These are phyloP conservation scores for Ophiostoma sp. DNA, from an alignment of 2,329 filamentous ascomycete species.

Conservation along the genomic window DNA sequence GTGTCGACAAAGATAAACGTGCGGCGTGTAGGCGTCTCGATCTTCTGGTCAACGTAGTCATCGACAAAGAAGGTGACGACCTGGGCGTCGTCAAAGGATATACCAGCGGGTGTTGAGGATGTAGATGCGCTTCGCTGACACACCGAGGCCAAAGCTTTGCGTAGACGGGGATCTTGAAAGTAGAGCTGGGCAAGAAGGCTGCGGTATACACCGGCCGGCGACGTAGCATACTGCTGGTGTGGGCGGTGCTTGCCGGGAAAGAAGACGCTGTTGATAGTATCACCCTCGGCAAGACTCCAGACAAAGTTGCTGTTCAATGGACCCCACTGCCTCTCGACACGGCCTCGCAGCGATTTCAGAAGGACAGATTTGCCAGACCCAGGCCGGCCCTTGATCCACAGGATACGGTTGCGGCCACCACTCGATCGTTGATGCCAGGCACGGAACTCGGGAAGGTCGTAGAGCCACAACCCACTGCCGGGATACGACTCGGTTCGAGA, in stretches of 20 bases:
- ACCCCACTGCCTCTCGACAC: conserved; percentile 35
- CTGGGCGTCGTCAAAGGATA: conserved; percentile 34
- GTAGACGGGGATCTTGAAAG: conserved; percentile 34
- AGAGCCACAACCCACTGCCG: conserved; percentile 38
- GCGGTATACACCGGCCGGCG: conserved; percentile 35
- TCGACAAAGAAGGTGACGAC: conserved; percentile 38
- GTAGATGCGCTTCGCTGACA: conserved; percentile 1
- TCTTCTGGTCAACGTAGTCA: conserved; percentile 35
- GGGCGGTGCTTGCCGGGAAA: conserved; percentile 24
- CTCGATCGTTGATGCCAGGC: conserved; percentile 37
- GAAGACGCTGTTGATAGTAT: conserved; percentile 31
- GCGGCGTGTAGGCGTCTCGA: conserved; percentile 34
- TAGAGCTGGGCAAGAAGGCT: conserved; percentile 37
- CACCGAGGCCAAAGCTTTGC: conserved; percentile 31
- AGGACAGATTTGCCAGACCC: conserved; percentile 39
- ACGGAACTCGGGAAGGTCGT: conserved; percentile 37
- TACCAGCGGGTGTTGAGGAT: neutral
- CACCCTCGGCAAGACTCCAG: conserved; percentile 33
- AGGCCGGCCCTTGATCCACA: conserved; percentile 38
- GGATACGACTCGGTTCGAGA: conserved; percentile 33
- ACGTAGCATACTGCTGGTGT: conserved; percentile 26
- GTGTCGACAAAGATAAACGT: conserved; percentile 40
- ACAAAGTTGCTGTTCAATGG: conserved; percentile 35
- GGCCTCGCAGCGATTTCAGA: conserved; percentile 34
- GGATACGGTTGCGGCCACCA: conserved; percentile 34